Percentiles rank a stretch among this genome's conserved stretches.
phyloP scores from a whole-genome alignment of 441 rosid genomes.

The Adansonia madagascariensis region DNA sequence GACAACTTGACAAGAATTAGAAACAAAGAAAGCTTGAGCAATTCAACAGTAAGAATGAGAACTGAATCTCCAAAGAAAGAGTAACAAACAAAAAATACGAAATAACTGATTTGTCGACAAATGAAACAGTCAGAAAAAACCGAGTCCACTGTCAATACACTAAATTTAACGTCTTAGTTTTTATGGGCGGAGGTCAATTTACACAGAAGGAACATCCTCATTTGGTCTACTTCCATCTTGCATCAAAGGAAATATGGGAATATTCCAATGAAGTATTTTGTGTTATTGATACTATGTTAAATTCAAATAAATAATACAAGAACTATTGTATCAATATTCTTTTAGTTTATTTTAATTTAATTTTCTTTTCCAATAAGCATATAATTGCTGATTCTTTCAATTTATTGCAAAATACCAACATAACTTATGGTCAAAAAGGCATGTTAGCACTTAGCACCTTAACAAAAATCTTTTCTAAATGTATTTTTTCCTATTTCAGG shows the following conservation, averaged over 20 bases:
- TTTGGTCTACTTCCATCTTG: slow-evolving; percentile 3
- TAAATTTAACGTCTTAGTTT: not conserved
- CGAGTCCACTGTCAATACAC: not conserved
- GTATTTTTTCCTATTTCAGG: not conserved
- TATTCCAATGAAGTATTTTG: not conserved
- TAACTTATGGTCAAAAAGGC: not conserved
- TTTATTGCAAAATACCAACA: not conserved
- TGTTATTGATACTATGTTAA: not conserved
- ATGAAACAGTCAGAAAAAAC: not conserved
- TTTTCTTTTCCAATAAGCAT: not conserved
- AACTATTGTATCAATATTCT: not conserved
- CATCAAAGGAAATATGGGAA: not conserved
- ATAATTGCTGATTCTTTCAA: not conserved
- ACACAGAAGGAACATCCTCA: slow-evolving; percentile 7
- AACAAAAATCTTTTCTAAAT: not conserved
- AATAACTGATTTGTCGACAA: not conserved
- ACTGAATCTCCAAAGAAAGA: not conserved
- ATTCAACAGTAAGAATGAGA: not conserved
- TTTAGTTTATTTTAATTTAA: not conserved
- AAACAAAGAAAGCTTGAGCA: not conserved
- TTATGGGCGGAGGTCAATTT: not conserved
- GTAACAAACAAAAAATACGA: not conserved
- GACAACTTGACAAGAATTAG: not conserved
- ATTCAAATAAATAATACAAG: not conserved
- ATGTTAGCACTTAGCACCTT: not conserved